Evolutionary conservation across 129 eudicot genomes (phyloP).

Genomic region (Pittosporum tobira): DNA sequence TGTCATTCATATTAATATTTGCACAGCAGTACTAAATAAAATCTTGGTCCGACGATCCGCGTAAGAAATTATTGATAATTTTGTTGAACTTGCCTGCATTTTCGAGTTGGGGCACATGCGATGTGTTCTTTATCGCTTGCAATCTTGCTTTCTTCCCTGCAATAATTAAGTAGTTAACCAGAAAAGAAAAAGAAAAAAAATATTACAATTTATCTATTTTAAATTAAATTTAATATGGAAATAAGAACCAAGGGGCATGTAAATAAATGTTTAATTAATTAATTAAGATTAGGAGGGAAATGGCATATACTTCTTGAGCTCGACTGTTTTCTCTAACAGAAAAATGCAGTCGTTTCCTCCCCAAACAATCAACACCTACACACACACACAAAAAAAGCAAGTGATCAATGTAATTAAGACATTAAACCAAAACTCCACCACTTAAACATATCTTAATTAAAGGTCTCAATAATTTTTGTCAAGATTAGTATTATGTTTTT

Average conservation of each 20-base stretch:
- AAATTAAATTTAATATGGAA: neutral
- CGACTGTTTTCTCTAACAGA: constrained; percentile 42
- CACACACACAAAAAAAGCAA: too few species aligned
- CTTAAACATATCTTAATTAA: too few species aligned
- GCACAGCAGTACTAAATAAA: too few species aligned
- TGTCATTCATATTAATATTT: too few species aligned
- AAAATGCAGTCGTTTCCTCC: constrained; percentile 62
- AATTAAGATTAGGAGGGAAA: neutral
- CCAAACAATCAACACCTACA: constrained; percentile 66
- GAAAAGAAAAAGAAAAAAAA: neutral
- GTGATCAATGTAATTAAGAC: too few species aligned
- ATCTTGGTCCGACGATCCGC: neutral
- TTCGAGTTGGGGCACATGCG: constrained; percentile 11
- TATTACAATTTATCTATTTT: too few species aligned
- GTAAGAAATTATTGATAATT: constrained; percentile 3
- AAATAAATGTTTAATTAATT: too few species aligned
- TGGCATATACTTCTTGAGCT: constrained; percentile 49
- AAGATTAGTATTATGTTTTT: too few species aligned
- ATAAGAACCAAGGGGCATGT: too few species aligned
- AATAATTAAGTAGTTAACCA: too few species aligned
- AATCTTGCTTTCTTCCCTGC: constrained; percentile 9
- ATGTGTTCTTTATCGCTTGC: neutral
- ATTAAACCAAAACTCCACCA: too few species aligned
- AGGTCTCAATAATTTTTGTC: too few species aligned
- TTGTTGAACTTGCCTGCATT: constrained; percentile 13